These are phyloP conservation scores for Castanopsis chinensis DNA, from an alignment of 306 rosid species.

Conservation along the genomic window DNA sequence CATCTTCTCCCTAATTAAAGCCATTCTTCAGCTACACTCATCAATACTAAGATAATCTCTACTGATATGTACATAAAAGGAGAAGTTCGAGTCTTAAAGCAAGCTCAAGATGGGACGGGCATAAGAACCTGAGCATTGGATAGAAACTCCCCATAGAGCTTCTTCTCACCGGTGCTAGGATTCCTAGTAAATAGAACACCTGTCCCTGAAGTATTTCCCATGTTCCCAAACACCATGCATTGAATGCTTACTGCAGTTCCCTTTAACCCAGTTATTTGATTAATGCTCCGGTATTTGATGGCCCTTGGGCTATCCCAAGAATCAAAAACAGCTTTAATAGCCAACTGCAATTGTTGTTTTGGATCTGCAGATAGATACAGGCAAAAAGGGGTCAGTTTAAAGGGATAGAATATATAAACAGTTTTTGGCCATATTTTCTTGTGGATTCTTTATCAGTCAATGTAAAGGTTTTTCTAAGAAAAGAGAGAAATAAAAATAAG, in stretches of 20 bases:
- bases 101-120: slow-evolving; percentile 22
- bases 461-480: background rate
- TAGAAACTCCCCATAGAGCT: slow-evolving; percentile 93
- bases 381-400: background rate
- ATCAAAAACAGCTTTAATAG: slow-evolving; percentile 88
- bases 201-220: slow-evolving; percentile 95
- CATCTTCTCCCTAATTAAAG: slow-evolving; percentile 86
- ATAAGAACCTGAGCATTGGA: slow-evolving; percentile 87
- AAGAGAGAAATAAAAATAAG: slow-evolving; percentile 14
- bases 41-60: slow-evolving; percentile 8
- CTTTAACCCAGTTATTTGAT: slow-evolving; percentile 78
- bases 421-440: background rate
- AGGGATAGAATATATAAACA: background rate
- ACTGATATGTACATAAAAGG: background rate
- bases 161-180: slow-evolving; percentile 97
- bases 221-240: slow-evolving; percentile 92
- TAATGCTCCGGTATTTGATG: slow-evolving; percentile 78
- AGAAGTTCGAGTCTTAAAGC: slow-evolving; percentile 11
- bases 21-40: slow-evolving; percentile 18
- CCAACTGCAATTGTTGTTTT: slow-evolving; percentile 72
- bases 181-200: slow-evolving; percentile 97
- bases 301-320: slow-evolving; percentile 99
- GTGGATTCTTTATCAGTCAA: background rate
- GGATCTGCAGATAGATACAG: slow-evolving; percentile 61
- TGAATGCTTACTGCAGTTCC: slow-evolving; percentile 98